Base-by-base conservation (phyloP, 2,329 filamentous ascomycete species). In the Fusarium euwallaceae region DNA sequence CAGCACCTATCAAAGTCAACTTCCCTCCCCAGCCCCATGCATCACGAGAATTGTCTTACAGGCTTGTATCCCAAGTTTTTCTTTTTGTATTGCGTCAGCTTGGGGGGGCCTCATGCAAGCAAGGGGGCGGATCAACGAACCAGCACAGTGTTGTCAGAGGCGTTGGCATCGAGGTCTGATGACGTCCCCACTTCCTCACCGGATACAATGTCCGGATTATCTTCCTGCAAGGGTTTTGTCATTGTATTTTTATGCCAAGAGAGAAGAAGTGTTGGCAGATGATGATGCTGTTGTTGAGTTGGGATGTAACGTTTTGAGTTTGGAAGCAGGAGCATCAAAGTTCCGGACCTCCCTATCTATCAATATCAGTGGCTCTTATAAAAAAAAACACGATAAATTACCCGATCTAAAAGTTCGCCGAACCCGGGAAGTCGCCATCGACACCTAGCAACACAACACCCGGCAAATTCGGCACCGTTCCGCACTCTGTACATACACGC, bases 1-100 rank as follows among this genome's bases (percentile, higher is more conserved):
- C 43, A 91, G 82, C 61, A 89, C 87, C 88, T 90, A 56, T 22
- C 17, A 22, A 41, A 34, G 61, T 70, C 43, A 64, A 36, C 39
- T 36, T 53, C 48, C 24, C 27, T 17, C 17, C 22, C 48, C 27
- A 53, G 10, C 17, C 48, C n/a, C 45, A 27, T 51, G 22, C 45
- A 51, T 9, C 22, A 24, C 20, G 43, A 45, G 20, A 45, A 45
- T 48, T 59, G 55, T 70, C 43, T 71, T 24, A 79, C 78, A 24
- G 78, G 78, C 48, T 78, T 78, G 27, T 79, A 79, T 53, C 78
- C 78, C 12, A 79, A 61, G 29, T 75, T 77, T 74, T 72, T 64
- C 77, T 78, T 20, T 20, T 39, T 36, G 7, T 32, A 41, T 43
- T 24, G 36, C 14, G 37, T 64, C 29, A 65, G 43, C 43, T 59